Evolutionary conservation across 768 basidiomycete species (phyloP).

Genomic region (Pleurotus pulmonarius): DNA sequence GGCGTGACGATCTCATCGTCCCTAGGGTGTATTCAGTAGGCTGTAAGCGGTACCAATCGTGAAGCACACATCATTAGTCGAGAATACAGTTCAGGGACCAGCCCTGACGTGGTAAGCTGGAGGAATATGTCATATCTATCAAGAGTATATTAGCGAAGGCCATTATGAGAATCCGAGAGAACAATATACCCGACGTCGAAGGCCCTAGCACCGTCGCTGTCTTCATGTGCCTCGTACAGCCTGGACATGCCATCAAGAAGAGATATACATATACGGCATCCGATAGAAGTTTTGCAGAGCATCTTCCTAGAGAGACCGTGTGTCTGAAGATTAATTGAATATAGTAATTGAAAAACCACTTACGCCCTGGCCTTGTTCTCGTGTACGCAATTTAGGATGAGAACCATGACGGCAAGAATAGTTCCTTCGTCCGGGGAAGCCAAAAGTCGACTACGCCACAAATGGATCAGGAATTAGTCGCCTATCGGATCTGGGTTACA

Average conservation of each 20-base stretch:
- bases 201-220: conserved; percentile 57
- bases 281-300: conserved; percentile 49
- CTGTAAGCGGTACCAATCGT: conserved; percentile 10
- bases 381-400: conserved; percentile 71
- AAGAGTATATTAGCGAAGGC: neutral
- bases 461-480: conserved; percentile 1
- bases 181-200: conserved; percentile 71
- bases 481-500: conserved; percentile 15
- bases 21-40: conserved; percentile 21
- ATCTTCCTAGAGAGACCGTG: conserved; percentile 37
- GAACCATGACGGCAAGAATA: conserved; percentile 57
- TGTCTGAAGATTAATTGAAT: neutral
- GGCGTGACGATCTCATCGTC: conserved; percentile 72
- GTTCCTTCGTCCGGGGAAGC: conserved; percentile 62
- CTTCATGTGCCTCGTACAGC: conserved; percentile 65
- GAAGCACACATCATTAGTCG: conserved; percentile 56
- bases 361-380: conserved; percentile 55
- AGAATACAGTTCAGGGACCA: conserved; percentile 57
- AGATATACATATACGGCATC: conserved; percentile 61
- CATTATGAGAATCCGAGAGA: conserved; percentile 7
- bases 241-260: conserved; percentile 72
- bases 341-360: conserved; percentile 17
- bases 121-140: conserved; percentile 62
- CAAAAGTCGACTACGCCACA: conserved; percentile 48
- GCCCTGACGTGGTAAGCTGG: conserved; percentile 56